Base-by-base conservation (phyloP, 345 rosid species). In the Theobroma cacao region DNA sequence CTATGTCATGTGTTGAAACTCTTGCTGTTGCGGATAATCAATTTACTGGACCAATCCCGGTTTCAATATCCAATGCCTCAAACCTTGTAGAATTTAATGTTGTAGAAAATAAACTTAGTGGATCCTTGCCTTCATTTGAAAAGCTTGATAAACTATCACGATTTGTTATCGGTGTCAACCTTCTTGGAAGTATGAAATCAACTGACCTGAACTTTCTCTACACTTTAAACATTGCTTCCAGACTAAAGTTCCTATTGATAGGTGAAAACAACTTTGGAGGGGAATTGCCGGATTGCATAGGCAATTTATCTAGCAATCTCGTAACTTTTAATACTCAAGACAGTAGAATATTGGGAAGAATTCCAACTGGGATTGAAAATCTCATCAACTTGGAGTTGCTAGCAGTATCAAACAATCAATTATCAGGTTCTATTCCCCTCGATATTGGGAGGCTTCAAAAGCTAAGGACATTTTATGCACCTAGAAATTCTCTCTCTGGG, bases 61-160 rank as follows among this genome's bases (percentile, higher is more conserved):
- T 8, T 20, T 70, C 70, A 8, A 5, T 78, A 13, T 78, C 80
- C 34, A 78, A 78, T 59, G 47, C 70, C 22, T 26, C 80, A 3
- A 41, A 78, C 18, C 9, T 78, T 1, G 3, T 5, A 1, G 0
- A 3, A 1, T 22, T 78, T 28, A 20, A 20, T 3, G 0, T 71
- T 26, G 0, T 15, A 1, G 5, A 0, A 1, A 78, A 78, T 36
- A 43, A 26, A 22, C 31, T 78, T 2, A 15, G 8, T 36, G 80
- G 80, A 33, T 30, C 18, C 0, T 28, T 78, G 10, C 76, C 80
- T 59, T 26, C 31, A 13, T 43, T 78, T n/a, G 33, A 45, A 11
- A 71, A 60, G 6, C 1, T 78, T 71, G 17, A 60, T 14, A n/a
- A 43, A 10, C 58, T 67, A 24, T 55, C 5, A 4, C 10, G 1